These are phyloP conservation scores for Margaritispora aquatica DNA, from an alignment of 495 filamentous ascomycete genomes.

Conservation along the genomic window DNA sequence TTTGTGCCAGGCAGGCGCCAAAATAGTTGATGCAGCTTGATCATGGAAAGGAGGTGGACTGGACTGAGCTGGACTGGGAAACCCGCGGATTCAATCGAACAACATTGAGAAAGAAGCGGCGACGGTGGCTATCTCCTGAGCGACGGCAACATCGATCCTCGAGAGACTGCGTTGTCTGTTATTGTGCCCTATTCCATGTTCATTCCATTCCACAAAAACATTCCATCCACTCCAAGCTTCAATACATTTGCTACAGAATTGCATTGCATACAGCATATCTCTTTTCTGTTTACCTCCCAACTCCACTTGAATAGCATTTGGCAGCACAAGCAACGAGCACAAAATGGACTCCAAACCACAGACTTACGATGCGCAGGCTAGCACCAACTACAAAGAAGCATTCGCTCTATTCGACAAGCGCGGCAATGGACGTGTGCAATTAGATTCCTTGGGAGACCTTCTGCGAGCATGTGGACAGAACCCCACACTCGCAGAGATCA, in stretches of 20 bases:
- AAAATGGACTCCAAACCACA: background rate
- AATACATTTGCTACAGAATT: background rate
- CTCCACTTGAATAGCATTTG: too few relatives aligned
- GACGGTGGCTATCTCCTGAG: background rate
- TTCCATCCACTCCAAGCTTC: too few relatives aligned
- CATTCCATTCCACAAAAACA: too few relatives aligned
- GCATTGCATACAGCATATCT: background rate
- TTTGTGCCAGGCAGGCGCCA: background rate
- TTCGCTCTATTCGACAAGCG: slow-evolving; percentile 99
- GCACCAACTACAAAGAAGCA: slow-evolving; percentile 99
- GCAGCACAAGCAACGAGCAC: background rate
- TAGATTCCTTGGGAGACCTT: slow-evolving; percentile 85
- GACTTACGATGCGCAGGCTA: slow-evolving; percentile 62
- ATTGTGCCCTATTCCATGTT: too few relatives aligned
- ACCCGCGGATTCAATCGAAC: too few relatives aligned
- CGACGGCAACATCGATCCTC: background rate
- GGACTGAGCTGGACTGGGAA: too few relatives aligned
- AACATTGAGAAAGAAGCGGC: background rate
- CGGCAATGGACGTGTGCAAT: slow-evolving; percentile 80
- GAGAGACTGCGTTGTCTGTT: too few relatives aligned
- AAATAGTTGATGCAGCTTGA: background rate
- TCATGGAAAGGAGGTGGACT: background rate
- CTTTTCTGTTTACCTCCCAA: background rate
- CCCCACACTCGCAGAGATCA: slow-evolving; percentile 86
- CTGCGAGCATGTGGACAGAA: slow-evolving; percentile 97